Base-by-base conservation (phyloP, 139 green algal species). In the Astrephomene gubernaculifera region DNA sequence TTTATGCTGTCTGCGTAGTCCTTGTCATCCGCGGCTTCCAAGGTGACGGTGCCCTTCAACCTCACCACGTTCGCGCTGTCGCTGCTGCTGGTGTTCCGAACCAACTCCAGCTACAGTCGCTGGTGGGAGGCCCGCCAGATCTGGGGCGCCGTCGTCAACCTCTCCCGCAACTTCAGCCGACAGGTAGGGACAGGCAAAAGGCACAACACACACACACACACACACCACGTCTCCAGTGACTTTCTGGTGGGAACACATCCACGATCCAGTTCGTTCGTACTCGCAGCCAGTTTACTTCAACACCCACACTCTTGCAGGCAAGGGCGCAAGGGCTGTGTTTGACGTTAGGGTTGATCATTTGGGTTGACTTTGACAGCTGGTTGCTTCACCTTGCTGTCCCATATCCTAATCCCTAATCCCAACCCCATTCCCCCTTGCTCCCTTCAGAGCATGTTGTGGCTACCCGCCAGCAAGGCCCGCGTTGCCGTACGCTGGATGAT, bases 61-160 rank as follows among this genome's bases (percentile, higher is more conserved):
- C 80, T 85, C 25, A 85, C 79, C 22, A 68, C 79, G 1, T 85
- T 85, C 52, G 79, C 88, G 14, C 69, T 89, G 68, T 64, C 78
- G 22, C 83, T 92, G 36, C 79, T 94, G 60, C 86, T 94, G 35
- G 91, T 95, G 44, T 96, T 95, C 80, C 88, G 93, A 4, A 95
- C 90, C 69, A 95, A 95, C 85, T 83, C 82, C 53, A 90, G 83
- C 70, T 95, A 94, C 76, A 82, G 63, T 4, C 90, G 76, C 21
- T 85, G 79, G 79, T 85, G 79, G 79, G 79, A 85, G 64, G 79
- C 79, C 19, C 63, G 79, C 43, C 36, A 10, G 33, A 43, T 85
- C 8, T 85, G 79, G 79, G 79, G 79, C 43, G 44, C 79, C 0
- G 63, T 85, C 14, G 79, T 85, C 24, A 85, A 85, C 63, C 79